Evolutionary conservation across 768 basidiomycete genomes (phyloP), one percentile per base, ranked within the genome.

Genomic region (Tylopilus felleus): DNA sequence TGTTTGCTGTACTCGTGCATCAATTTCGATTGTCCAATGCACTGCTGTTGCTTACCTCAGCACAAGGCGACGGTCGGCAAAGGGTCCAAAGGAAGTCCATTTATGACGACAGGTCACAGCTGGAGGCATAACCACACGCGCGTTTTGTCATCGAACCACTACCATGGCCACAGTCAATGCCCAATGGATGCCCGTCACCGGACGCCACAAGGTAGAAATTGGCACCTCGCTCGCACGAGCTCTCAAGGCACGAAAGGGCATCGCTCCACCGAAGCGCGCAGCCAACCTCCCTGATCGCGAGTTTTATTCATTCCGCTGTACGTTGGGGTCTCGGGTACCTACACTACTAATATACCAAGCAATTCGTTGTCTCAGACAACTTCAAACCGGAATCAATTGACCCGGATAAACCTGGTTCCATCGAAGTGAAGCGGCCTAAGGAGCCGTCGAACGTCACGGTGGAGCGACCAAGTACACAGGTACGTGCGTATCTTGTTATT

Each of bases 251-350:
- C 82, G 88, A 62, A 84, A 82, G 62, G 81, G 81, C 23, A 72
- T 74, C 1, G 70, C 77, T 7, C 74, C 60, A 43, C 71, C 56
- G 71, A 78, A 67, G 68, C 75, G 67, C 19, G 66, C 60, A 35
- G 64, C 49, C 9, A 75, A 75, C 52, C 71, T 82, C 51, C 82
- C 84, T 25, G 82, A 83, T 64, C 77, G 80, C 49, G 85, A 88
- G 59, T 88, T 88, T 69, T 88, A 85, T 65, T 82, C 86, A n/a
- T 81, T 91, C 62, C 78, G 86, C 60, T 91, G 89, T 90, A 58
- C 58, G 85, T 77, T 23, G 51, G 38, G 19, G 48, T 40, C 55
- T 35, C 31, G 23, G n/a, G 44, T 48, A 4, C 40, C 41, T 6
- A 16, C 25, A 28, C 31, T 23, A 22, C 49, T 56, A 3, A 59